phyloP scores from a whole-genome alignment of 2,329 filamentous ascomycete genomes.

The Simplicillium aogashimaense region DNA sequence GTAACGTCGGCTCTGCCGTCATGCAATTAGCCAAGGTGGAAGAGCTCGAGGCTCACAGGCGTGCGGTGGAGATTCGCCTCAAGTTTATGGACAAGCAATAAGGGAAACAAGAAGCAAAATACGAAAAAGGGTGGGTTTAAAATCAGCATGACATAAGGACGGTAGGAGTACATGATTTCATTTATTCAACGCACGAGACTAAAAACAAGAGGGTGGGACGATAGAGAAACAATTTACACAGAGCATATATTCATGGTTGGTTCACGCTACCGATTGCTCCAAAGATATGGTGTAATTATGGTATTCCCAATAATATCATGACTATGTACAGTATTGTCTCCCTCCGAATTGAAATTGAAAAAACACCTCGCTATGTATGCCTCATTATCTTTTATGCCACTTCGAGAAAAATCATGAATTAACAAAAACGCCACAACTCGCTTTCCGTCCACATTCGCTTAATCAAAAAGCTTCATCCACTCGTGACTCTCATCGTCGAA shows the following conservation, averaged over 20 bases:
- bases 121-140: too few relatives aligned
- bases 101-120: too few relatives aligned
- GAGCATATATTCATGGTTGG: too few relatives aligned
- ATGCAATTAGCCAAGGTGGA: constrained; percentile 95
- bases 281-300: too few relatives aligned
- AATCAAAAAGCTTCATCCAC: neutral
- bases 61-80: constrained; percentile 79
- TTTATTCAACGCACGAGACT: too few relatives aligned
- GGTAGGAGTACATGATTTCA: too few relatives aligned
- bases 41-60: constrained; percentile 84
- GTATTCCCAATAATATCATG: too few relatives aligned
- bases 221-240: too few relatives aligned
- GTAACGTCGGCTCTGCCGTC: constrained; percentile 78
- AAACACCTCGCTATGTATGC: constrained; percentile 3
- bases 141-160: too few relatives aligned
- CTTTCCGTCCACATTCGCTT: neutral
- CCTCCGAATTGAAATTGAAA: neutral
- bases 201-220: too few relatives aligned
- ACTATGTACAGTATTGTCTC: too few relatives aligned
- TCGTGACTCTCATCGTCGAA: constrained; percentile 1
- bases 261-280: too few relatives aligned
- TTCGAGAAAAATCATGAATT: neutral
- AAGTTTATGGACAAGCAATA: constrained; percentile 28
- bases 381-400: constrained; percentile 18
- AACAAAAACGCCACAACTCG: neutral